These are phyloP conservation scores for Globisporangium nunn DNA, from an alignment of 352 stramenopile genomes.

Conservation along the genomic window DNA sequence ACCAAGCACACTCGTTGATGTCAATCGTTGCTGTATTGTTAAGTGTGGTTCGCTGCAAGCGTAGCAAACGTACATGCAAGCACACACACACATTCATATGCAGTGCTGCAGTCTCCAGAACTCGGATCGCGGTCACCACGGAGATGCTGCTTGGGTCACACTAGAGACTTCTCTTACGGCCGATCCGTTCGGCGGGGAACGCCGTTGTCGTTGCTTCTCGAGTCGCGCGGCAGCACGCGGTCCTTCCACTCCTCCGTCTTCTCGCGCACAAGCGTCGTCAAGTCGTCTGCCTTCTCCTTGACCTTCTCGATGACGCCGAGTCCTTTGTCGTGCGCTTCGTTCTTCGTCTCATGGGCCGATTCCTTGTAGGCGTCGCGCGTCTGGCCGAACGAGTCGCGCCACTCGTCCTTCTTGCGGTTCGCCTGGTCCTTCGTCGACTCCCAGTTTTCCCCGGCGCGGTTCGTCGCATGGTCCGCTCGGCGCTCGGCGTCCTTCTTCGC, in stretches of 20 bases:
- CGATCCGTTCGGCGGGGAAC: too few species aligned
- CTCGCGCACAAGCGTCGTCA: conserved; percentile 19
- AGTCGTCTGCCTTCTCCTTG: conserved; percentile 25
- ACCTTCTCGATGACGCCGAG: conserved; percentile 8
- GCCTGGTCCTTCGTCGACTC: conserved; percentile 3
- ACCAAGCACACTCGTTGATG: too few species aligned
- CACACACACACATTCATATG: too few species aligned
- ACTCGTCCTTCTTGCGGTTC: conserved; percentile 11
- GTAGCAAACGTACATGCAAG: too few species aligned
- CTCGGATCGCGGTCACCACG: too few species aligned
- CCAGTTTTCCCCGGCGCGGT: conserved; percentile 3
- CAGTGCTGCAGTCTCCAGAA: too few species aligned
- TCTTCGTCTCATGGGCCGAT: conserved; percentile 18
- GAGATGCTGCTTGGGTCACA: too few species aligned
- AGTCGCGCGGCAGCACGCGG: conserved; percentile 17
- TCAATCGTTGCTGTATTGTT: too few species aligned
- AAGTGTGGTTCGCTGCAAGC: too few species aligned
- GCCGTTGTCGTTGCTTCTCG: neutral
- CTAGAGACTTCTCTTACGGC: too few species aligned
- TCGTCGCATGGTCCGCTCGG: neutral
- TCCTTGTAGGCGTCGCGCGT: conserved; percentile 14
- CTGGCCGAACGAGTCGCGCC: conserved; percentile 5
- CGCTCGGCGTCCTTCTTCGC: too few species aligned
- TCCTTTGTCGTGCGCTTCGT: conserved; percentile 7
- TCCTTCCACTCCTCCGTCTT: conserved; percentile 26